phyloP scores from a whole-genome alignment of 768 basidiomycete genomes.

The Termitomyces sp. region DNA sequence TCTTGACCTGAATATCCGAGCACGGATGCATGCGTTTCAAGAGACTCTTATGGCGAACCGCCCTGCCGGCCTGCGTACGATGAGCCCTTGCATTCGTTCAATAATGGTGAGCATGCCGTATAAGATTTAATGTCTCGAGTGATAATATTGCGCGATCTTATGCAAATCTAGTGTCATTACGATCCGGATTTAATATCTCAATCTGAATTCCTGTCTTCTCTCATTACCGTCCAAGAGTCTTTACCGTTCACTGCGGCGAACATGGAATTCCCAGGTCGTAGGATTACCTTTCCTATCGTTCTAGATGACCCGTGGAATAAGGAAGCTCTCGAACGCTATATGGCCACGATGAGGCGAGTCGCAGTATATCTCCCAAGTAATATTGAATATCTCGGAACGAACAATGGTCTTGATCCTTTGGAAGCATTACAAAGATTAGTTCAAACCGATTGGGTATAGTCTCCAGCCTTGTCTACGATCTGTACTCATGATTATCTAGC shows the following conservation, averaged over 20 bases:
- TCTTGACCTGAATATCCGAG: slow-evolving; percentile 47
- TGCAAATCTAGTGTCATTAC: slow-evolving; percentile 21
- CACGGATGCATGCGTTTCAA: slow-evolving; percentile 54
- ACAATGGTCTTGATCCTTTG: slow-evolving; percentile 45
- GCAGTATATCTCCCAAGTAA: slow-evolving; percentile 69
- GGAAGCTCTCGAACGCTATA: slow-evolving; percentile 54
- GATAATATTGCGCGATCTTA: neutral
- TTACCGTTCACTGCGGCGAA: slow-evolving; percentile 35
- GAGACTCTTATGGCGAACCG: slow-evolving; percentile 25
- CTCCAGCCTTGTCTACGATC: neutral
- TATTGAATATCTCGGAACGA: slow-evolving; percentile 57
- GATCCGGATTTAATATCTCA: slow-evolving; percentile 40
- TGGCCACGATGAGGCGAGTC: slow-evolving; percentile 43
- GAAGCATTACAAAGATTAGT: slow-evolving; percentile 43
- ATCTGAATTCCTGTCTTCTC: slow-evolving; percentile 30
- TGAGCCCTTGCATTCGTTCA: slow-evolving; percentile 51
- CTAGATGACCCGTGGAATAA: slow-evolving; percentile 55
- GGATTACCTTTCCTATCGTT: slow-evolving; percentile 55
- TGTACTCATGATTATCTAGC: slow-evolving; percentile 22
- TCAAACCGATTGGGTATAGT: slow-evolving; percentile 43
- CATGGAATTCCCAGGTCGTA: slow-evolving; percentile 43
- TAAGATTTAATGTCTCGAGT: slow-evolving; percentile 39
- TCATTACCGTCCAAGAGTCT: slow-evolving; percentile 30
- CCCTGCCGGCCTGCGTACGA: slow-evolving; percentile 30
- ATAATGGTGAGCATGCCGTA: slow-evolving; percentile 54